These are phyloP conservation scores for Climacium dendroides DNA, from an alignment of 225 moss, liverwort and hornwort genomes.

Conservation along the genomic window DNA sequence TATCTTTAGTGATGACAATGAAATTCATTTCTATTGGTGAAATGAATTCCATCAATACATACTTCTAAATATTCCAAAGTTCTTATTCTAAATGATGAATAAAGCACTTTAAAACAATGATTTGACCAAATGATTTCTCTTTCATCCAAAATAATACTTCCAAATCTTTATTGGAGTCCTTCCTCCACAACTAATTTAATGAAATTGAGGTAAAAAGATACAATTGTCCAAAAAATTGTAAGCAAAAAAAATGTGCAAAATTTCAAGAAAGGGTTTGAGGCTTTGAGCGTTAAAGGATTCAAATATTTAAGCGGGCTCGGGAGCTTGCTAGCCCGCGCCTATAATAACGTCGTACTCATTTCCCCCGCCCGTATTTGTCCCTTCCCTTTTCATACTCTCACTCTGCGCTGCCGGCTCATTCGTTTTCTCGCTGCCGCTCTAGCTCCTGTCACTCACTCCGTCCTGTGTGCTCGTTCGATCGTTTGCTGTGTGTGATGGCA, in stretches of 20 bases:
- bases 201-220: not conserved
- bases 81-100: rapidly evolving
- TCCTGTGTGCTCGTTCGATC: not conserved
- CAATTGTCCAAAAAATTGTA: not conserved
- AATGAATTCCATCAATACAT: no score
- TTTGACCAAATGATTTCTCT: not conserved
- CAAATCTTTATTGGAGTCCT: not conserved
- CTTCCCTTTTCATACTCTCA: no score
- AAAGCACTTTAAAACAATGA: not conserved
- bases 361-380: no score
- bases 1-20: not conserved
- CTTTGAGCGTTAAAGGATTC: not conserved
- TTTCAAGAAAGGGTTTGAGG: not conserved
- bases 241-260: not conserved
- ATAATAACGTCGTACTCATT: not conserved
- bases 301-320: not conserved
- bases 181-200: not conserved
- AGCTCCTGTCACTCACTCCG: not conserved
- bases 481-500: not conserved
- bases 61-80: no score
- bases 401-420: not conserved
- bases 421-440: not conserved
- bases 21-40: no score
- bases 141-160: not conserved
- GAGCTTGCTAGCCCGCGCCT: not conserved